A percentile compares a stretch with the other conserved stretches of the same genome.
phyloP scores from a whole-genome alignment of 169 alveolate genomes.

The Babesia gibsoni region DNA sequence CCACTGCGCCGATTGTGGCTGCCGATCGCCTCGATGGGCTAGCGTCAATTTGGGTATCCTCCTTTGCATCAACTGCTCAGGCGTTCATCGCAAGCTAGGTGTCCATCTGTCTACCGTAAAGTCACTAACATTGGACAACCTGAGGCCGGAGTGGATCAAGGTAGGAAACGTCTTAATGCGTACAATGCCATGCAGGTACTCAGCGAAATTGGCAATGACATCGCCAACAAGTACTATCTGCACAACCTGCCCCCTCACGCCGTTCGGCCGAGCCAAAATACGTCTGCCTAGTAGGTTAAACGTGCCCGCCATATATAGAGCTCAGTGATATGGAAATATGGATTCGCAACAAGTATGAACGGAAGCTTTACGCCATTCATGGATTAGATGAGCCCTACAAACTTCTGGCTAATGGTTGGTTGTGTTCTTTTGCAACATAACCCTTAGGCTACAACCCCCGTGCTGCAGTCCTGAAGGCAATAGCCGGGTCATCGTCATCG shows the following conservation, averaged over 20 bases:
- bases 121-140: constrained; percentile 90
- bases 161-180: constrained; percentile 1
- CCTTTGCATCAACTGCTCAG: constrained; percentile 95
- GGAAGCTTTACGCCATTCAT: constrained; percentile 70
- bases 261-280: constrained; percentile 21
- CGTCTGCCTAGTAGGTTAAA: constrained; percentile 31
- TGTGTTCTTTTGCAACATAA: neutral
- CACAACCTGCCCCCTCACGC: constrained; percentile 65
- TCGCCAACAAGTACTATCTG: constrained; percentile 73
- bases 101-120: constrained; percentile 91
- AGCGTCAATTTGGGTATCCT: constrained; percentile 90
- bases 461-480: constrained; percentile 11
- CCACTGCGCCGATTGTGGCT: constrained; percentile 95
- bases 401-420: constrained; percentile 48
- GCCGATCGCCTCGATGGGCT: constrained; percentile 95
- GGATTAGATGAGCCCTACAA: constrained; percentile 68
- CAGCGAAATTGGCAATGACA: constrained; percentile 59
- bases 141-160: constrained; percentile 82
- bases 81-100: constrained; percentile 93
- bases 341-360: constrained; percentile 82
- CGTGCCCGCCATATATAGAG: neutral
- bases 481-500: too few species aligned
- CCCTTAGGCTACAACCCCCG: constrained; percentile 56
- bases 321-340: constrained; percentile 78
- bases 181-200: constrained; percentile 12